Evolutionary conservation across 345 rosid genomes (phyloP).

Genomic region (Moringa oleifera): DNA sequence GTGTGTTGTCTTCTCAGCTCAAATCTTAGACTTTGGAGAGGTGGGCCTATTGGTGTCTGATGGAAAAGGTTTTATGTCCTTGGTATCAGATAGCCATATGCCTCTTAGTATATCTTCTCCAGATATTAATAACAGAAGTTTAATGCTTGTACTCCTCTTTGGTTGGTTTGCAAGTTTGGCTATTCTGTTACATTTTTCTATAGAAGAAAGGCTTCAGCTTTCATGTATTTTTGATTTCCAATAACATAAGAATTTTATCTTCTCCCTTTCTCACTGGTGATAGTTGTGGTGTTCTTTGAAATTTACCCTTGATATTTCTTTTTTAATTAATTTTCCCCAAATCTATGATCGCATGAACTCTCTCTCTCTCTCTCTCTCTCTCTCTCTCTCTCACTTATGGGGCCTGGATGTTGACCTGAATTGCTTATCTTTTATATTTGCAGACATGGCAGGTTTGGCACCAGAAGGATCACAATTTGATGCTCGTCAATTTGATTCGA

Average conservation of each 20-base stretch:
- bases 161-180: slow-evolving; percentile 60
- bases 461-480: slow-evolving; percentile 75
- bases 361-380: too few species aligned
- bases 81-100: slow-evolving; percentile 24
- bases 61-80: slow-evolving; percentile 9
- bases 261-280: too few species aligned
- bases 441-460: slow-evolving; percentile 77
- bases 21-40: slow-evolving; percentile 20
- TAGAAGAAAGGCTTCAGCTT: not conserved
- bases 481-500: slow-evolving; percentile 61
- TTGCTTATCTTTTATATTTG: slow-evolving; percentile 8
- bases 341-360: too few species aligned
- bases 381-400: too few species aligned
- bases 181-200: slow-evolving; percentile 37
- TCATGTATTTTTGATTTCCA: not conserved
- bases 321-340: too few species aligned
- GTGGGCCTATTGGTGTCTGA: slow-evolving; percentile 36
- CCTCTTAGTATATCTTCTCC: slow-evolving; percentile 33
- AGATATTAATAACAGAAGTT: slow-evolving; percentile 30
- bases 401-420: too few species aligned
- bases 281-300: too few species aligned
- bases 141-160: slow-evolving; percentile 42
- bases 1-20: not conserved
- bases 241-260: not conserved
- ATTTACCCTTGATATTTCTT: too few species aligned